phyloP scores from a whole-genome alignment of 768 basidiomycete genomes.

The Naganishia vishniacii region DNA sequence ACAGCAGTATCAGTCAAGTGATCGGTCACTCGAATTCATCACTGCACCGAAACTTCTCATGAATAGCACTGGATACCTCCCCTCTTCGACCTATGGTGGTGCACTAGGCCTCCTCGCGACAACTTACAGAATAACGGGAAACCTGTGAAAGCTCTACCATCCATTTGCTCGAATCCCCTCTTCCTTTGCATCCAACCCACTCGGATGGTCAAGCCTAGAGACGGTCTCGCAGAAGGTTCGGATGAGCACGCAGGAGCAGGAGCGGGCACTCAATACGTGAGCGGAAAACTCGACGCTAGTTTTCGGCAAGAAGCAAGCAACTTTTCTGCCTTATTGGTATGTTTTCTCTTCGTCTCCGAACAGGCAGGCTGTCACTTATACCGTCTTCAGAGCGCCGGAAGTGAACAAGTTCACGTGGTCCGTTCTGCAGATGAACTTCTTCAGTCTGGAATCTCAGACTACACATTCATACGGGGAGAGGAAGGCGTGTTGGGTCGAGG shows the following conservation, averaged over 20 bases:
- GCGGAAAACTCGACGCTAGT: not conserved
- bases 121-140: no score
- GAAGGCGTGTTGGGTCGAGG: conserved; percentile 48
- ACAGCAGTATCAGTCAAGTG: no score
- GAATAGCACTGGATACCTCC: no score
- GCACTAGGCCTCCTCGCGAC: no score
- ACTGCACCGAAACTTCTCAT: no score
- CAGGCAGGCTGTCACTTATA: not conserved
- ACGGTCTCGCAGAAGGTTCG: not conserved
- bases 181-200: not conserved
- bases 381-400: not conserved
- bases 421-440: conserved; percentile 47
- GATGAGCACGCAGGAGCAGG: conserved; percentile 18
- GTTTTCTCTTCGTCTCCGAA: not conserved
- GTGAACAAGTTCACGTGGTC: conserved; percentile 24
- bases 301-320: not conserved
- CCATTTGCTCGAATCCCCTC: no score
- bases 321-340: conserved; percentile 2
- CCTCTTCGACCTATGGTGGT: no score
- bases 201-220: conserved; percentile 1
- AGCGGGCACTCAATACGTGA: conserved; percentile 18
- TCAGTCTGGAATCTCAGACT: conserved; percentile 47
- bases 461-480: conserved; percentile 40
- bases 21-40: no score
- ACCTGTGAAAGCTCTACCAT: no score